These are phyloP conservation scores for Eucalyptus viminalis DNA, from an alignment of 345 rosid species.

Conservation along the genomic window DNA sequence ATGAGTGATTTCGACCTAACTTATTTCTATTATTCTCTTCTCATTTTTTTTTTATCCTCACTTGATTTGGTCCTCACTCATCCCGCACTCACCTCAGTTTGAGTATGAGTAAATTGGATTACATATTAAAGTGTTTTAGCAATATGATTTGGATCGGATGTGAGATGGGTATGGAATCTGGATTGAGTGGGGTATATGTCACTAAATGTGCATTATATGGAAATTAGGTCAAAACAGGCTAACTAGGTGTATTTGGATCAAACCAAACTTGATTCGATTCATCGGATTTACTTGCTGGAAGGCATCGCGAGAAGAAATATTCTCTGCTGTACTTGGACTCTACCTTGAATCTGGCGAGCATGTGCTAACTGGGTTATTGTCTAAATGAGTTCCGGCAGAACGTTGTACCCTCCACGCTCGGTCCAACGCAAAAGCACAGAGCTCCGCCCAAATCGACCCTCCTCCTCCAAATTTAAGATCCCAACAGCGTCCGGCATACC, in stretches of 20 bases:
- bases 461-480: background rate
- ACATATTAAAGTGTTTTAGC: too few species aligned
- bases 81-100: too few species aligned
- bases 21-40: too few species aligned
- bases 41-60: too few species aligned
- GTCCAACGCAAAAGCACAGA: background rate
- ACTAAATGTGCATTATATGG: too few species aligned
- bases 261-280: background rate
- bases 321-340: background rate
- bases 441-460: background rate
- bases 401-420: background rate
- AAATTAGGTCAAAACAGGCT: too few species aligned
- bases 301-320: background rate
- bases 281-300: background rate
- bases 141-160: fast-evolving
- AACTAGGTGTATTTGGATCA: background rate
- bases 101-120: too few species aligned
- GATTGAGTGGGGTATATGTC: too few species aligned
- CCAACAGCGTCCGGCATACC: background rate
- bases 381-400: background rate
- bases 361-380: too few species aligned
- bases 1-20: fast-evolving
- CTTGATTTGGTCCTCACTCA: fast-evolving
- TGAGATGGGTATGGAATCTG: too few species aligned
- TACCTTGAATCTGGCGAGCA: too few species aligned